Evolutionary conservation across 768 basidiomycete genomes (phyloP), one percentile per base, ranked within the genome.

Genomic region (Suillus subluteus): DNA sequence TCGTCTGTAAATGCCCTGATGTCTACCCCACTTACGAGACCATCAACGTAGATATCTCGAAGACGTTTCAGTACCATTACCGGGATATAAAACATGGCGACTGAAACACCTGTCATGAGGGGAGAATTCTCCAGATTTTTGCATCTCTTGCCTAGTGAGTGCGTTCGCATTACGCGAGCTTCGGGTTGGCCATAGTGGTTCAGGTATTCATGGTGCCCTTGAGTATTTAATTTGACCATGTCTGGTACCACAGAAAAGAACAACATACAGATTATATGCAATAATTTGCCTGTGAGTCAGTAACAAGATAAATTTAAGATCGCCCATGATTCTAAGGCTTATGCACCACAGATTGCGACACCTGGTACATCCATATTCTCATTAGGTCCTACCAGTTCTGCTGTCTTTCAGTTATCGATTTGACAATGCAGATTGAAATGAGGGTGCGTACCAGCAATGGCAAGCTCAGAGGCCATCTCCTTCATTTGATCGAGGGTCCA

Each of bases 271-370:
- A 50, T 4, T 15, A 50, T 15, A 15, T 26, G 23, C 48, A 26
- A 26, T 26, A 50, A 6, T 26, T 7, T 50, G 1, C 48, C 48
- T 50, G 48, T 50, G 1, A 50, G 12, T 26, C 11, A 23, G 21
- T 21, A 46, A 46, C 8, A n/a, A 48, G n/a, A 1, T 50, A 26
- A 50, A 3, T 3, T 50, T 4, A 26, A 12, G 2, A 26, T 50
- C 0, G 13, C 0, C 5, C 0, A 4, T 26, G 13, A 1, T 26
- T 26, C 23, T 23, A 26, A 15, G 13, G n/a, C 2, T 50, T 6
- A 50, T 1, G 23, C 48, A 50, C 23, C 48, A 7, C 48, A 50
- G 5, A 50, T 50, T 26, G 23, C 13, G 12, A 26, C 12, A 50
- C 23, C 2, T 6, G 48, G 13, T 50, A 5, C 48, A 4, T 15